Conservation (phyloP, 768 basidiomycete species). For the Cystofilobasidium macerans region DNA sequence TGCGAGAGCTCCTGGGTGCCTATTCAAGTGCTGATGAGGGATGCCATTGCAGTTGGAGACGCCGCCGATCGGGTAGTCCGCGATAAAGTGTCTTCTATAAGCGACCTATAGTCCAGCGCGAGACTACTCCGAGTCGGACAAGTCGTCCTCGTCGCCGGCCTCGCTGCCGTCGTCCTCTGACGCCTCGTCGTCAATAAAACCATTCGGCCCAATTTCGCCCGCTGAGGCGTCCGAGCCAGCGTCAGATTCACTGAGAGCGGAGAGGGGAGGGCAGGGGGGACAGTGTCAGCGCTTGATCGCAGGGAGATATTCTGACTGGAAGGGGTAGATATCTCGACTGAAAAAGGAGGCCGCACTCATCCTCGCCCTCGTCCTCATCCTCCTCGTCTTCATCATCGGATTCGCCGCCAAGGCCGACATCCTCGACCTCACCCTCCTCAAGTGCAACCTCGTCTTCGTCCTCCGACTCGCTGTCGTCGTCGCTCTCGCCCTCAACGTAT, state of each 20-base stretch:
- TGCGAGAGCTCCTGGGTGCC: too few relatives aligned
- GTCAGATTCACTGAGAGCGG: background rate
- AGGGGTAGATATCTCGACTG: background rate
- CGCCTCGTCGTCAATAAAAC: slow-evolving; percentile 23
- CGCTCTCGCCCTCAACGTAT: slow-evolving; percentile 71
- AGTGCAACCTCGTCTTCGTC: slow-evolving; percentile 47
- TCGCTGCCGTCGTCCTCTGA: slow-evolving; percentile 18
- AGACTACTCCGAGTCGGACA: slow-evolving; percentile 14
- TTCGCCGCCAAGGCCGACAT: slow-evolving; percentile 30
- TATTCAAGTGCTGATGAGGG: slow-evolving; percentile 1
- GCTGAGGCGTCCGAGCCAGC: slow-evolving; percentile 7
- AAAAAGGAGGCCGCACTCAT: slow-evolving; percentile 8
- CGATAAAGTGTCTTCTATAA: background rate
- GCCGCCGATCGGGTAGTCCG: too few relatives aligned
- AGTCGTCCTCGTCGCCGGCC: slow-evolving; percentile 11
- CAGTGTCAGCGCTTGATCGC: too few relatives aligned
- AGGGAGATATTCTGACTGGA: too few relatives aligned
- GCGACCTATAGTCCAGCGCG: too few relatives aligned
- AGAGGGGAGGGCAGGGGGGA: background rate
- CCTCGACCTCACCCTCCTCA: slow-evolving; percentile 29
- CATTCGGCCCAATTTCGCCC: slow-evolving; percentile 5
- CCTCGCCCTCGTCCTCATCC: slow-evolving; percentile 50
- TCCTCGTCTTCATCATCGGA: slow-evolving; percentile 40
- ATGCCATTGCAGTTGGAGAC: background rate
- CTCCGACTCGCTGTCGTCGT: slow-evolving; percentile 47